Conservation (phyloP, 768 basidiomycete genomes). For the Serendipita sp. region DNA sequence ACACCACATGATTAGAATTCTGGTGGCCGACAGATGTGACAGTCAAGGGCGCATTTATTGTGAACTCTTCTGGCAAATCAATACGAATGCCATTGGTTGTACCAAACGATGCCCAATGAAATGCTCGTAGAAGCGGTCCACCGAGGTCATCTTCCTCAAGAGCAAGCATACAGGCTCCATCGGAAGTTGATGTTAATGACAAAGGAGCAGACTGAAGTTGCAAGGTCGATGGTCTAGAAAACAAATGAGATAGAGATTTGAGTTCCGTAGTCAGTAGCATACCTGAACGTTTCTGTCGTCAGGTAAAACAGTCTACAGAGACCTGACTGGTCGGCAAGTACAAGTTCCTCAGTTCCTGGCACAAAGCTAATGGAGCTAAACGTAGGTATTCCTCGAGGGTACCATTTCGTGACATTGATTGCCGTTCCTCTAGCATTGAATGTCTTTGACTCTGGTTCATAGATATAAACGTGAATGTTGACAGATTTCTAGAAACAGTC, state of each 20-base stretch:
- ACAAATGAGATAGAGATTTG: neutral
- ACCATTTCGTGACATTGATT: neutral
- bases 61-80: neutral
- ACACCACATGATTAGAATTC: slow-evolving; percentile 27
- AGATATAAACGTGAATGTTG: neutral
- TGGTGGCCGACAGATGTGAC: slow-evolving; percentile 32
- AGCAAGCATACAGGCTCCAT: slow-evolving; percentile 36
- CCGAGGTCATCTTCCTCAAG: slow-evolving; percentile 14
- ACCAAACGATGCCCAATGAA: slow-evolving; percentile 44
- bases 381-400: neutral
- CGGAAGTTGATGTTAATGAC: slow-evolving; percentile 25
- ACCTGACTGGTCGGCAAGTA: neutral
- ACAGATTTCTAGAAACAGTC: neutral
- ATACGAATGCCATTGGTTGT: slow-evolving; percentile 23
- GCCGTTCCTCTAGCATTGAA: neutral
- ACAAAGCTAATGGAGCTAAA: neutral
- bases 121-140: slow-evolving; percentile 20
- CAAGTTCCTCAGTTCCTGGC: neutral
- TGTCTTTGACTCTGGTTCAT: neutral
- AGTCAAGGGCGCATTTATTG: slow-evolving; percentile 12
- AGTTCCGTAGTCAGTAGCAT: neutral
- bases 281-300: neutral
- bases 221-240: neutral
- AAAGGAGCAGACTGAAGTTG: neutral
- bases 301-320: neutral